Base-by-base conservation (phyloP, 805 yeast species). In the Metschnikowia arizonensis region DNA sequence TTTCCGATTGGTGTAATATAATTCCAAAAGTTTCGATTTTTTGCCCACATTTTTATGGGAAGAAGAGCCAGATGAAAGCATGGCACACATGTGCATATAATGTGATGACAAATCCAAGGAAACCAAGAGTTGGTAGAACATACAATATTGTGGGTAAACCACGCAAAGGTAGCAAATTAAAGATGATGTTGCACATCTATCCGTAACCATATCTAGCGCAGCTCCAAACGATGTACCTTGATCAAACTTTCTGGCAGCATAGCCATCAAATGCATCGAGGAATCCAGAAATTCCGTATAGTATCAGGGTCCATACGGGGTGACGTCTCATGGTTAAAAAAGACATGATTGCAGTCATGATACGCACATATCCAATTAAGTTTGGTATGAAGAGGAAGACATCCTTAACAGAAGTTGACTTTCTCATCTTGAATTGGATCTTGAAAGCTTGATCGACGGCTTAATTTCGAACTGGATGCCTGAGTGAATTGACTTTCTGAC, bases 11-110 rank as follows among this genome's bases (percentile, higher is more conserved):
- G 88, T 86, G 69, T 93, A 93, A 74, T 93, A 93, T 52, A 91
- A 74, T 55, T 83, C 80, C 61, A 93, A 74, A 46, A 93, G 73
- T 73, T 81, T 76, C 50, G 85, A 82, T 54, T 82, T 81, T 57
- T 81, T 76, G 45, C 80, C 84, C 45, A 95, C 85, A 50, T 79
- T 77, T 72, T 93, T 93, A 69, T 93, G 99, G 34, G 90, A 81
- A 8, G 77, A 63, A 3, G 85, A 81, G 15, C 98, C 98, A 31
- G 81, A 72, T 43, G 82, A 76, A 56, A 90, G 72, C 69, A 88
- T 85, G 33, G 98, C 96, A 65, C 90, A 90, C 99, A 93, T 93
- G 70, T 93, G 99, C 86, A 93, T 87, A 69, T 93, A 93, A 64
- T 93, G 99, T 42, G 95, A 85, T 2, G 97, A 89, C 57, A 93